These are phyloP conservation scores for Kodamaea jinghongensis DNA, from an alignment of 805 yeast genomes.

Conservation along the genomic window DNA sequence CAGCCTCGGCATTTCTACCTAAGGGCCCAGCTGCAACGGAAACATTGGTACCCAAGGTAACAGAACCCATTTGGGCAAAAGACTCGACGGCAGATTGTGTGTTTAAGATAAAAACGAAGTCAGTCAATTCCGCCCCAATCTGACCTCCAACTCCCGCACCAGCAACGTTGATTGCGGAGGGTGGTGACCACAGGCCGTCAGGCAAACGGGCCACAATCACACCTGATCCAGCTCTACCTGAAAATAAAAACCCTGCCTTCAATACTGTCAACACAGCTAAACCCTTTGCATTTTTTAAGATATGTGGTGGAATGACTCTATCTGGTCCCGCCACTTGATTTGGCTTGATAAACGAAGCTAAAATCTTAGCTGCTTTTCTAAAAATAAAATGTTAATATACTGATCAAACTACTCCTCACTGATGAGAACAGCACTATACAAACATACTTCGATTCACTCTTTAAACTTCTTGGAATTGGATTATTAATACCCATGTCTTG, in stretches of 20 bases:
- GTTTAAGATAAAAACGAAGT: slow-evolving; percentile 90
- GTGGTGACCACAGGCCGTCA: slow-evolving; percentile 97
- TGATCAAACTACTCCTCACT: neutral
- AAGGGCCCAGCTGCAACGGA: slow-evolving; percentile 97
- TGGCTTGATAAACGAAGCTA: slow-evolving; percentile 89
- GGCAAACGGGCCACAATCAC: slow-evolving; percentile 90
- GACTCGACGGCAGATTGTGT: slow-evolving; percentile 85
- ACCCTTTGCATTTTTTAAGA: slow-evolving; percentile 87
- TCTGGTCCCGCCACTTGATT: slow-evolving; percentile 91
- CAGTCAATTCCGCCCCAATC: slow-evolving; percentile 94
- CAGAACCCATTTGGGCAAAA: slow-evolving; percentile 90
- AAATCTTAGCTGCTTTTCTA: slow-evolving; percentile 89
- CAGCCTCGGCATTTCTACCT: slow-evolving; percentile 97
- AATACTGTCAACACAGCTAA: slow-evolving; percentile 89
- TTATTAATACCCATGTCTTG: slow-evolving; percentile 62
- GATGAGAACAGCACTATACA: slow-evolving; percentile 1
- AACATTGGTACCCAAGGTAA: slow-evolving; percentile 91
- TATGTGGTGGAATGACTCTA: slow-evolving; percentile 82
- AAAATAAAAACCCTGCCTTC: slow-evolving; percentile 93
- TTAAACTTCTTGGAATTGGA: slow-evolving; percentile 90
- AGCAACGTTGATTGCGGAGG: slow-evolving; percentile 91
- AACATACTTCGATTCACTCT: slow-evolving; percentile 79
- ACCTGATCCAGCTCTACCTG: slow-evolving; percentile 98
- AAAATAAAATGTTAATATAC: slow-evolving; percentile 19
- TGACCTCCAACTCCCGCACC: slow-evolving; percentile 99